Percentiles rank a stretch among this genome's conserved stretches.
These are phyloP conservation scores for Diaporthe vaccinii DNA, from an alignment of 2,329 filamentous ascomycete species.

Conservation along the genomic window DNA sequence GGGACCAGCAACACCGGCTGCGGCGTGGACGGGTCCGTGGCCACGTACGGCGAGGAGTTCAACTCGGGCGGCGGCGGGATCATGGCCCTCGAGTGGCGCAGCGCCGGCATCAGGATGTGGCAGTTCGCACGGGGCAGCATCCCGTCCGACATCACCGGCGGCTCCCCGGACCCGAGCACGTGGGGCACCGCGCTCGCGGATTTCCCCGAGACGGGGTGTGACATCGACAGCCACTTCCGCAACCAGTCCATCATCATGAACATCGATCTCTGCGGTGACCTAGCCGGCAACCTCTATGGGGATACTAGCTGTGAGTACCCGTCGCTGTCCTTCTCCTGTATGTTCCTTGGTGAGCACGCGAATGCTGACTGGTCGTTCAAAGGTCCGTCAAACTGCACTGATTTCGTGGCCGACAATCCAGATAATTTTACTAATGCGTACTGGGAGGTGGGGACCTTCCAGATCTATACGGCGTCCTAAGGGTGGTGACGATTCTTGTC, in stretches of 20 bases:
- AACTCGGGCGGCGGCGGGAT: slow-evolving; percentile 69
- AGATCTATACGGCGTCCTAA: slow-evolving; percentile 64
- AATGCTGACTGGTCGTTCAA: slow-evolving; percentile 24
- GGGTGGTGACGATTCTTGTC: not conserved
- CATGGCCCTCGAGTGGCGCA: slow-evolving; percentile 72
- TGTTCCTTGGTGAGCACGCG: too few relatives aligned
- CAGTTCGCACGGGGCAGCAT: slow-evolving; percentile 65
- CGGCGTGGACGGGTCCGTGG: slow-evolving; percentile 59
- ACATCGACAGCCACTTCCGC: slow-evolving; percentile 70
- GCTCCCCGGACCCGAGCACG: slow-evolving; percentile 69
- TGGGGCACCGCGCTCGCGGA: slow-evolving; percentile 76
- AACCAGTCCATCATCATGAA: slow-evolving; percentile 77
- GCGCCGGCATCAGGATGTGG: slow-evolving; percentile 74
- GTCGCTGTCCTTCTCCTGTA: not conserved
- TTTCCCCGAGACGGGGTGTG: slow-evolving; percentile 74
- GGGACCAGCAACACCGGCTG: slow-evolving; percentile 70
- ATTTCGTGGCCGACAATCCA: slow-evolving; percentile 70
- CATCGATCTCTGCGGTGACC: slow-evolving; percentile 74
- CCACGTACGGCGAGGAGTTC: slow-evolving; percentile 64
- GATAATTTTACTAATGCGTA: slow-evolving; percentile 69
- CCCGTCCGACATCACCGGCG: slow-evolving; percentile 64
- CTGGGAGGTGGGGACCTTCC: slow-evolving; percentile 75
- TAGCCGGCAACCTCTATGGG: slow-evolving; percentile 58
- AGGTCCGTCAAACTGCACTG: slow-evolving; percentile 69
- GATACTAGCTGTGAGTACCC: slow-evolving; percentile 58